These are phyloP conservation scores for Ophiocordyceps sinensis DNA, from an alignment of 2,329 filamentous ascomycete species.

Conservation along the genomic window DNA sequence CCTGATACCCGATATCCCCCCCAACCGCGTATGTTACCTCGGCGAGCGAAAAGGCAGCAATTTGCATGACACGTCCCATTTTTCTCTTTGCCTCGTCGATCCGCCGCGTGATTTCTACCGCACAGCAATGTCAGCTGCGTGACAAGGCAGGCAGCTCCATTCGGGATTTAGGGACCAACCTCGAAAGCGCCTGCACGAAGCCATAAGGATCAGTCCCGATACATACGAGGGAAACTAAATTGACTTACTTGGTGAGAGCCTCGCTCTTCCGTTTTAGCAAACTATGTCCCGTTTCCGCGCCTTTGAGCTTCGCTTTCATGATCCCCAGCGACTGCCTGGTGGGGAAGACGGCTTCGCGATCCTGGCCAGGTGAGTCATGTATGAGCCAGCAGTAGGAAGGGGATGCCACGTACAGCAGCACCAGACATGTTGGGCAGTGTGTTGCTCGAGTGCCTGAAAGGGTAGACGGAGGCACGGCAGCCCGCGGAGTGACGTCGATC, in stretches of 20 bases:
- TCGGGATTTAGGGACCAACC: conserved; percentile 31
- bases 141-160: background rate
- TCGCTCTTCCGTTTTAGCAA: conserved; percentile 96
- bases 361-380: conserved; percentile 32
- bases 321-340: conserved; percentile 91
- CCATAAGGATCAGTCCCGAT: conserved; percentile 1
- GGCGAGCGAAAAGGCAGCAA: conserved; percentile 91
- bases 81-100: conserved; percentile 99
- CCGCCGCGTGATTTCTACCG: conserved; percentile 76
- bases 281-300: conserved; percentile 79
- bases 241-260: conserved; percentile 78
- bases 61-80: conserved; percentile 99
- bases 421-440: conserved; percentile 15
- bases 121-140: conserved; percentile 3
- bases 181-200: conserved; percentile 61
- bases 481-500: too few relatives aligned
- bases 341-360: conserved; percentile 91
- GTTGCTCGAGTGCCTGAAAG: too few relatives aligned
- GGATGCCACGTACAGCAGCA: conserved; percentile 11
- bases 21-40: conserved; percentile 97
- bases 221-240: too few relatives aligned
- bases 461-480: too few relatives aligned
- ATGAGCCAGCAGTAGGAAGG: too few relatives aligned
- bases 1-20: conserved; percentile 90
- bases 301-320: conserved; percentile 98